Conservation (phyloP, 345 rosid genomes). For the Turnera subulata region DNA sequence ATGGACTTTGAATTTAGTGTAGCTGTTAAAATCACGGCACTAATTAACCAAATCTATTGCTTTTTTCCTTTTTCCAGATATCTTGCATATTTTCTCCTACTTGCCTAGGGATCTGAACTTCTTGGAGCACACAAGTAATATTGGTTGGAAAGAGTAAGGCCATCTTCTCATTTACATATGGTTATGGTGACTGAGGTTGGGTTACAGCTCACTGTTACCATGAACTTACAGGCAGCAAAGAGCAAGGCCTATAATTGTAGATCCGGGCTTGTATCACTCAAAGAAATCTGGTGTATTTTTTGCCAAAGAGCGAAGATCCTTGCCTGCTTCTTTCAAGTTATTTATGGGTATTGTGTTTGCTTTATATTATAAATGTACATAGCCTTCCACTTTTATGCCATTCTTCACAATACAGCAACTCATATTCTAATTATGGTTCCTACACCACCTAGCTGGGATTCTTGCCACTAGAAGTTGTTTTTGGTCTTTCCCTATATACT, state of each 20-base stretch:
- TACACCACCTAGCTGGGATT: too few species aligned
- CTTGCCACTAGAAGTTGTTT: too few species aligned
- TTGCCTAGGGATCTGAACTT: constrained; percentile 90
- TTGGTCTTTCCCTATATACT: too few species aligned
- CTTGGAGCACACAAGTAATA: constrained; percentile 84
- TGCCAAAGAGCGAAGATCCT: constrained; percentile 79
- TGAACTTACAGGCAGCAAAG: constrained; percentile 54
- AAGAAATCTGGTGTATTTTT: constrained; percentile 80
- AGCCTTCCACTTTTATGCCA: neutral
- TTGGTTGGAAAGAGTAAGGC: constrained; percentile 97
- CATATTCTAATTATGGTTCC: too few species aligned
- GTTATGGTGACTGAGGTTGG: constrained; percentile 5
- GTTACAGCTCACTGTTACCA: neutral
- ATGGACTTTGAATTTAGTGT: too few species aligned
- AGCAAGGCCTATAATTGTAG: constrained; percentile 84
- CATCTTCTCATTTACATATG: neutral
- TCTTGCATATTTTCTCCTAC: constrained; percentile 81
- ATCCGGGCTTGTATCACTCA: constrained; percentile 85
- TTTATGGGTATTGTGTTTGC: constrained; percentile 56
- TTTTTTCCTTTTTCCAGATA: constrained; percentile 57
- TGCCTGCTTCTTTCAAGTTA: constrained; percentile 88
- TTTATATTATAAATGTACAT: neutral
- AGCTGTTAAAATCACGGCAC: too few species aligned
- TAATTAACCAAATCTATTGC: too few species aligned
- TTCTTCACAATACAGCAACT: too few species aligned